These are phyloP conservation scores for Apophysomyces sp. DNA, from an alignment of 371 early-diverging fungal species.

Conservation along the genomic window DNA sequence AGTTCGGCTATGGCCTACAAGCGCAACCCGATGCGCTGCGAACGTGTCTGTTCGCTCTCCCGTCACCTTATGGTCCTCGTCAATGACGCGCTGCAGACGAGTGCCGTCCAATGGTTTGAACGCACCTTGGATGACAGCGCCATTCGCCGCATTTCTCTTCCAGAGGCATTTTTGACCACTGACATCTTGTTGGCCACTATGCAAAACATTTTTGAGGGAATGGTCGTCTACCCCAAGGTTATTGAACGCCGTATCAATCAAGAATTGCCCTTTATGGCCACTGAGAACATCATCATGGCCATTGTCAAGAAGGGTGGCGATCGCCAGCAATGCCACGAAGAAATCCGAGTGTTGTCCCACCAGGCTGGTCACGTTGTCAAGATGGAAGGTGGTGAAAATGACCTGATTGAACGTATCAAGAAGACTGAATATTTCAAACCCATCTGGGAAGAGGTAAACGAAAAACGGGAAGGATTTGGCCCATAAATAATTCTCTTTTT, in stretches of 20 bases:
- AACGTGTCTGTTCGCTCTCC: slow-evolving; percentile 94
- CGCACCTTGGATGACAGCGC: slow-evolving; percentile 96
- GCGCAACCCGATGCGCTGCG: slow-evolving; percentile 98
- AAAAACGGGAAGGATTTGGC: not conserved
- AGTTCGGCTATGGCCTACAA: slow-evolving; percentile 99
- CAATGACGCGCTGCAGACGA: slow-evolving; percentile 87
- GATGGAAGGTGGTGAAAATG: slow-evolving; percentile 91
- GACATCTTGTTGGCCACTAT: slow-evolving; percentile 92
- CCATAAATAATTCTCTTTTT: not conserved
- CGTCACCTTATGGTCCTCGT: slow-evolving; percentile 94
- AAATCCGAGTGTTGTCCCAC: slow-evolving; percentile 94
- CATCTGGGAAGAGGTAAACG: slow-evolving; percentile 62
- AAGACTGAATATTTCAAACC: slow-evolving; percentile 86
- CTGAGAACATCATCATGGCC: slow-evolving; percentile 99
- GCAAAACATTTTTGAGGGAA: slow-evolving; percentile 94
- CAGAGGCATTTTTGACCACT: slow-evolving; percentile 96
- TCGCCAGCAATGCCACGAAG: slow-evolving; percentile 95
- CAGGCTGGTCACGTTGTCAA: slow-evolving; percentile 93
- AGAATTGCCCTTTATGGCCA: slow-evolving; percentile 99
- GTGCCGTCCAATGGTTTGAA: slow-evolving; percentile 95
- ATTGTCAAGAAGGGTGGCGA: slow-evolving; percentile 97
- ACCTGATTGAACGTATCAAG: slow-evolving; percentile 89
- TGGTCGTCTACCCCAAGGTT: slow-evolving; percentile 96
- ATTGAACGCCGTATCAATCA: slow-evolving; percentile 89
- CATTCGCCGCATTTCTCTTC: slow-evolving; percentile 94